Evolutionary conservation across 75 land plant genomes (phyloP).

Genomic region (Gnetum montanum): DNA sequence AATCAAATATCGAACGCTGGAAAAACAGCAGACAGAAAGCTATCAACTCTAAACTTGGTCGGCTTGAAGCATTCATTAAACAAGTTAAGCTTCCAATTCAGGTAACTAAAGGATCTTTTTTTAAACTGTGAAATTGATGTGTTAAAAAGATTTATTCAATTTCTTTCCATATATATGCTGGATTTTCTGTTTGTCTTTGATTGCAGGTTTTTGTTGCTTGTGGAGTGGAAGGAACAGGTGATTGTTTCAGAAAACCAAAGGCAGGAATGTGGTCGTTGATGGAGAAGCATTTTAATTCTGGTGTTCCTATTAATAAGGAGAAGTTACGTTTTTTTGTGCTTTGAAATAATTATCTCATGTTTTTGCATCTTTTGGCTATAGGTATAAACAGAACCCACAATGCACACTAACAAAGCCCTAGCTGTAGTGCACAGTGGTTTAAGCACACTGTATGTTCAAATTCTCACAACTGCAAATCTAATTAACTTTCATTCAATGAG

Average conservation of each 20-base stretch:
- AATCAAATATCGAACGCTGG: slow-evolving; percentile 95
- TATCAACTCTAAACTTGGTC: slow-evolving; percentile 87
- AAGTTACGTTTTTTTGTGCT: too few relatives aligned
- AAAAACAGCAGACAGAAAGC: slow-evolving; percentile 85
- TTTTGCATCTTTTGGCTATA: too few relatives aligned
- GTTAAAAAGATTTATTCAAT: too few relatives aligned
- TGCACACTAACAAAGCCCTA: too few relatives aligned
- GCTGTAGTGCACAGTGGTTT: too few relatives aligned
- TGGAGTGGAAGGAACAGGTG: slow-evolving; percentile 47
- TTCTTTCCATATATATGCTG: too few relatives aligned
- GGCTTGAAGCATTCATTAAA: slow-evolving; percentile 68
- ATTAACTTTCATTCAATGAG: too few relatives aligned
- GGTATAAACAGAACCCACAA: too few relatives aligned
- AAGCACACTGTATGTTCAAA: too few relatives aligned
- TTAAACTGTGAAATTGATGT: neutral
- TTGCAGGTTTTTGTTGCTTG: slow-evolving; percentile 86
- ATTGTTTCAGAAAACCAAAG: slow-evolving; percentile 76
- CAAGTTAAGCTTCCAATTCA: slow-evolving; percentile 81
- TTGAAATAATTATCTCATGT: too few relatives aligned
- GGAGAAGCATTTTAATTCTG: slow-evolving; percentile 77
- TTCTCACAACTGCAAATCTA: too few relatives aligned
- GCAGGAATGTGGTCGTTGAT: slow-evolving; percentile 91
- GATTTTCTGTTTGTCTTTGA: slow-evolving; percentile 5
- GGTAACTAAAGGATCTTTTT: slow-evolving; percentile 21
- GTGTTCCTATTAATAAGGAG: slow-evolving; percentile 66